Conservation (phyloP, 1,284 basidiomycete species). For the Papiliotrema nemorosa region DNA sequence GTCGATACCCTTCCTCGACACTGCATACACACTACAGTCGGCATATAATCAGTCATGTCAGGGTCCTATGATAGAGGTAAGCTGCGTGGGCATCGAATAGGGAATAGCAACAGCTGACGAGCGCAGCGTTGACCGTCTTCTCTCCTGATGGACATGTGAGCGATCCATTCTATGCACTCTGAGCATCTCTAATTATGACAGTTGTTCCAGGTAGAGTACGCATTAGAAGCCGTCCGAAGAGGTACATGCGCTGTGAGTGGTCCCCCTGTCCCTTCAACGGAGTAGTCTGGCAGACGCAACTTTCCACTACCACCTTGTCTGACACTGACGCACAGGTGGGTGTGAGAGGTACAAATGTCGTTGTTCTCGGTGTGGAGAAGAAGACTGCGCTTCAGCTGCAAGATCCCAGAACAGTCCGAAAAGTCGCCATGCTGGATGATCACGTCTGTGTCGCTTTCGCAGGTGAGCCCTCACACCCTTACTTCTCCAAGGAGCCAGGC, state of each 20-base stretch:
- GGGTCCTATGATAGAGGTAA: slow-evolving; percentile 51
- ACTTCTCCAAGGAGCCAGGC: not conserved
- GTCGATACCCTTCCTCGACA: too few relatives aligned
- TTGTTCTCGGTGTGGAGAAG: slow-evolving; percentile 98
- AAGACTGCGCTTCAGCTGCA: slow-evolving; percentile 96
- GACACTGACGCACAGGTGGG: slow-evolving; percentile 64
- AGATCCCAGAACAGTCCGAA: slow-evolving; percentile 94
- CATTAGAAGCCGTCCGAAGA: slow-evolving; percentile 91
- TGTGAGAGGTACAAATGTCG: slow-evolving; percentile 89
- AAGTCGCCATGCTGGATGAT: slow-evolving; percentile 98
- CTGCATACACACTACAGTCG: too few relatives aligned
- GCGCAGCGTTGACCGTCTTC: slow-evolving; percentile 72
- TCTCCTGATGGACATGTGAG: slow-evolving; percentile 83
- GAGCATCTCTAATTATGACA: slow-evolving; percentile 3
- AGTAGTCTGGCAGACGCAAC: not conserved
- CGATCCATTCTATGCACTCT: not conserved
- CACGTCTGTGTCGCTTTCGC: slow-evolving; percentile 97
- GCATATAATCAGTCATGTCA: slow-evolving; percentile 35
- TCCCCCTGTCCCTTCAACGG: not conserved
- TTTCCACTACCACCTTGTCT: not conserved
- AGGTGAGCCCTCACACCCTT: slow-evolving; percentile 57
- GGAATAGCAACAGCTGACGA: not conserved
- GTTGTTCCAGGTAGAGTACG: slow-evolving; percentile 81
- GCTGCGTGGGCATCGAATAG: slow-evolving; percentile 7
- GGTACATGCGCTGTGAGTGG: slow-evolving; percentile 88